These are phyloP conservation scores for Phytophthora constricta DNA, from an alignment of 352 stramenopile genomes.

Conservation along the genomic window DNA sequence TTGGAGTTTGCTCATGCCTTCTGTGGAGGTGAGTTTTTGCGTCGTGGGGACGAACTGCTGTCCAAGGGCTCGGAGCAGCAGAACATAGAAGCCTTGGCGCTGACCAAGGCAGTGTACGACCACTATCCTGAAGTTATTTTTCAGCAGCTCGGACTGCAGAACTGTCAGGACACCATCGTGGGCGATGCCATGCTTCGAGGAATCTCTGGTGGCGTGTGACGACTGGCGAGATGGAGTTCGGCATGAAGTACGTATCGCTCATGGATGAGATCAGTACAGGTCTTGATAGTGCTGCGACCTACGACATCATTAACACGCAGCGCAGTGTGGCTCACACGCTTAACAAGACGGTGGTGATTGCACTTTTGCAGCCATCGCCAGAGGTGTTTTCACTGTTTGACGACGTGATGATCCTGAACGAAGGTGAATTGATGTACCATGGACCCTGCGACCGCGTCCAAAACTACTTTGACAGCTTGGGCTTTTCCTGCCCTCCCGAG, in stretches of 20 bases:
- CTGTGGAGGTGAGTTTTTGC: neutral
- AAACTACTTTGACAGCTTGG: conserved; percentile 6
- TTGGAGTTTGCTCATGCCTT: neutral
- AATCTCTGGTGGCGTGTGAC: conserved; percentile 71
- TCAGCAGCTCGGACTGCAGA: conserved; percentile 1
- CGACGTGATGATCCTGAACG: conserved; percentile 4
- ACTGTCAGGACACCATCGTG: conserved; percentile 47
- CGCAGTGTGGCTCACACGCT: conserved; percentile 17
- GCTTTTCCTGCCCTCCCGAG: conserved; percentile 23
- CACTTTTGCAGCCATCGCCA: conserved; percentile 83
- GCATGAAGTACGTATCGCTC: conserved; percentile 64
- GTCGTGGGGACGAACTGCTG: neutral
- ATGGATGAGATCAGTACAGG: conserved; percentile 92
- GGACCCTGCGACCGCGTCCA: neutral
- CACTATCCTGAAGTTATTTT: neutral
- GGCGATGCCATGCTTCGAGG: conserved; percentile 51
- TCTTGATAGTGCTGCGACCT: conserved; percentile 73
- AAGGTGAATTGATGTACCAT: neutral
- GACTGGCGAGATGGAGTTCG: conserved; percentile 82
- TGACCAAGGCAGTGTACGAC: neutral
- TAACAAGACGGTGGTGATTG: conserved; percentile 47
- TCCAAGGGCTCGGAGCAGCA: neutral
- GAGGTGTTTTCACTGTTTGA: conserved; percentile 52
- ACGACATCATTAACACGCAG: conserved; percentile 25
- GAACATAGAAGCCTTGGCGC: neutral